These are phyloP conservation scores for Aspergillus cejpii DNA, from an alignment of 2,329 filamentous ascomycete genomes.

Conservation along the genomic window DNA sequence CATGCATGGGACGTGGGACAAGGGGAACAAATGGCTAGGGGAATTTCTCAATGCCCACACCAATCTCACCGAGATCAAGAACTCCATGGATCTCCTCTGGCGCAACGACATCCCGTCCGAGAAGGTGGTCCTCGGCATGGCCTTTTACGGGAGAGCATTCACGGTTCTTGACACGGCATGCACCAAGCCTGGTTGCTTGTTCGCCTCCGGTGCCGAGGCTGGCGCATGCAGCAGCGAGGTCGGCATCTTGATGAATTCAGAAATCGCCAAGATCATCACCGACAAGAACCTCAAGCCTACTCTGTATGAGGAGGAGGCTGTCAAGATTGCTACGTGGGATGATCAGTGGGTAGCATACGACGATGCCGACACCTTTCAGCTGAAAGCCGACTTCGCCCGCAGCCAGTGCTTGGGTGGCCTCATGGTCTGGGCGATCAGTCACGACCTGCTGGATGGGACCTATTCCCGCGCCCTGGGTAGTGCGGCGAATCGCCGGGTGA, in stretches of 20 bases:
- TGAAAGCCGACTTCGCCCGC: slow-evolving; percentile 32
- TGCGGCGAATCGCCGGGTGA: background rate
- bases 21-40: slow-evolving; percentile 6
- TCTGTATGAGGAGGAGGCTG: slow-evolving; percentile 14
- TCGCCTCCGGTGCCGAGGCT: slow-evolving; percentile 9
- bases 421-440: slow-evolving; percentile 16
- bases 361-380: slow-evolving; percentile 31
- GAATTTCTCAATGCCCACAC: slow-evolving; percentile 13
- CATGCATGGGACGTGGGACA: slow-evolving; percentile 18
- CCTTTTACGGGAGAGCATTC: slow-evolving; percentile 40
- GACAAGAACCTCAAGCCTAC: slow-evolving; percentile 10
- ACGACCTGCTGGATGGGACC: background rate
- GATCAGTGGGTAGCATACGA: slow-evolving; percentile 23
- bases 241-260: slow-evolving; percentile 15
- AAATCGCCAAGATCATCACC: slow-evolving; percentile 18
- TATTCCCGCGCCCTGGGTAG: background rate
- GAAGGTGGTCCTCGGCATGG: slow-evolving; percentile 43
- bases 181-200: slow-evolving; percentile 13
- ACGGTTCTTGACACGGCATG: background rate
- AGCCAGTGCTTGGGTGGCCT: slow-evolving; percentile 28
- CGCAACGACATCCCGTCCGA: slow-evolving; percentile 35
- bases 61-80: slow-evolving; percentile 22
- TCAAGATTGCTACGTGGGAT: slow-evolving; percentile 8
- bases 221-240: slow-evolving; percentile 16
- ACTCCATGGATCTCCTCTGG: slow-evolving; percentile 42